Evolutionary conservation across 2,329 filamentous ascomycete species (phyloP).

Genomic region (Pseudogymnoascus sp.): DNA sequence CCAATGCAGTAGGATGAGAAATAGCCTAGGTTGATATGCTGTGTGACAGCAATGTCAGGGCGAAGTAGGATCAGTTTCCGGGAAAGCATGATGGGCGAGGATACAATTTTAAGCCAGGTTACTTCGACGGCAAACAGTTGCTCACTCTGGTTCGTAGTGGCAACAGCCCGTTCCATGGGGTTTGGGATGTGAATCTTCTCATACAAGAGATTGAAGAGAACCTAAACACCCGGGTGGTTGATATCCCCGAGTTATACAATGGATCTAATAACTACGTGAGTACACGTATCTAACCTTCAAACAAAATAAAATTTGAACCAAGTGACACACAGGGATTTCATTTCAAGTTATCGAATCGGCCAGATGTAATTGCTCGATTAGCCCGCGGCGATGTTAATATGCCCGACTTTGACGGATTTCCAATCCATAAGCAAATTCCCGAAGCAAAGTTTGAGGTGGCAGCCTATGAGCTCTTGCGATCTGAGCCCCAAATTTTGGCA

Average conservation of each 20-base stretch:
- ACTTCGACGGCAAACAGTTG: constrained; percentile 14
- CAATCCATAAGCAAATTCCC: constrained; percentile 14
- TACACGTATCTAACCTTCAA: neutral
- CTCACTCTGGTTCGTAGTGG: constrained; percentile 15
- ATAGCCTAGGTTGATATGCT: too few species aligned
- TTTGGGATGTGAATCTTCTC: constrained; percentile 24
- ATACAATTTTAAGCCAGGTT: too few species aligned
- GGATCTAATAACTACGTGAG: constrained; percentile 28
- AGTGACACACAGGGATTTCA: constrained; percentile 15
- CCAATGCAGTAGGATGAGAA: too few species aligned
- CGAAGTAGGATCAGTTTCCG: too few species aligned
- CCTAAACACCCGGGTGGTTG: constrained; percentile 18
- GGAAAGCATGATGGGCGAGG: too few species aligned
- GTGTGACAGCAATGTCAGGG: too few species aligned
- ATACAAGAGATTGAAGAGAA: constrained; percentile 25
- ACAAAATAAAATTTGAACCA: neutral
- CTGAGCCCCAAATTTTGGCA: constrained; percentile 16
- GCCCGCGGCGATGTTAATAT: constrained; percentile 16
- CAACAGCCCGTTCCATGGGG: constrained; percentile 23
- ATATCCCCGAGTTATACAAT: constrained; percentile 20
- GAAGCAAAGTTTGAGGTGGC: constrained; percentile 20
- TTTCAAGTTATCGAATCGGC: constrained; percentile 17
- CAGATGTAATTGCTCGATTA: constrained; percentile 19
- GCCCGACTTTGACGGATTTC: constrained; percentile 17
- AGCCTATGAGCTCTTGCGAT: constrained; percentile 17